Evolutionary conservation across 306 rosid genomes (phyloP).

Genomic region (Neltuma alba): DNA sequence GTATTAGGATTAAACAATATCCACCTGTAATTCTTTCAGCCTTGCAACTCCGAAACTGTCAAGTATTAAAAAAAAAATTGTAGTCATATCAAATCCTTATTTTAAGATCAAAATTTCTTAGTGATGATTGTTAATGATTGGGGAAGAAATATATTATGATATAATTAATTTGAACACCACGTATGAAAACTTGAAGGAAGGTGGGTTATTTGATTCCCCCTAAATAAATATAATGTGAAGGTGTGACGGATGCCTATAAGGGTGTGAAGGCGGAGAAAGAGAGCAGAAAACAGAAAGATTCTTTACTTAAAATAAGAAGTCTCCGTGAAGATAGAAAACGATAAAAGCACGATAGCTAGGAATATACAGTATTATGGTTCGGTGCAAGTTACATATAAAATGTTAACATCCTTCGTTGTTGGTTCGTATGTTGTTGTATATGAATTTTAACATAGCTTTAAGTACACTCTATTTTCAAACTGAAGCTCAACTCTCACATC

Average conservation of each 20-base stretch:
- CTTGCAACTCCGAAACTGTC: background rate
- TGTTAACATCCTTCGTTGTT: conserved; percentile 33
- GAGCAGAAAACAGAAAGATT: conserved; percentile 16
- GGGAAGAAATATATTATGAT: background rate
- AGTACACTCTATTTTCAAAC: conserved; percentile 73
- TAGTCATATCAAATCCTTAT: background rate
- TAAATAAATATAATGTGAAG: background rate
- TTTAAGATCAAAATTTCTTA: background rate
- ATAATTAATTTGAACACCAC: background rate
- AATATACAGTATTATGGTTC: conserved; percentile 31
- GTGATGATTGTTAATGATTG: background rate
- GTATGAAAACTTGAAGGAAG: conserved; percentile 9
- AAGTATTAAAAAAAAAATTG: too few species aligned
- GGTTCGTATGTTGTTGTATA: conserved; percentile 53
- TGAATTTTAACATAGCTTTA: conserved; percentile 53
- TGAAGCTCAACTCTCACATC: conserved; percentile 56
- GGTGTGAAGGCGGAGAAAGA: conserved; percentile 25
- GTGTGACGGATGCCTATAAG: background rate
- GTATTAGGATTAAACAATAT: background rate
- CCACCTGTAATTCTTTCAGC: background rate
- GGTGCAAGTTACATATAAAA: conserved; percentile 15
- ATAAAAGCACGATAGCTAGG: background rate
- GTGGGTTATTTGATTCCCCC: background rate
- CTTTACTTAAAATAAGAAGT: conserved; percentile 51
- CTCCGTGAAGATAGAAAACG: conserved; percentile 50